Conservation (phyloP, 179 eudicot species). For the Spergularia azorica region DNA sequence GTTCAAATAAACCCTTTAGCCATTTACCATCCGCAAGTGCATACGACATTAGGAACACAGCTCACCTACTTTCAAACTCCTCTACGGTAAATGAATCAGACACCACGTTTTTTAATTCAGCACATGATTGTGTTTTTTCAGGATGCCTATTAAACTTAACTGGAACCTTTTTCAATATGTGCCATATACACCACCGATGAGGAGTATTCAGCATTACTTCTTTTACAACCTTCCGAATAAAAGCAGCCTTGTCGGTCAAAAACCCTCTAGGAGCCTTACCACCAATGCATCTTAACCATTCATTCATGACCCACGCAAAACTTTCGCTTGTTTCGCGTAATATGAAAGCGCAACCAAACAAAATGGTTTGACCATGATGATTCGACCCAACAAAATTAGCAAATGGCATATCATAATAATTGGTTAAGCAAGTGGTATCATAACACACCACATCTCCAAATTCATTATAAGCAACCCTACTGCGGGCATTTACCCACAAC, state of each 20-base stretch:
- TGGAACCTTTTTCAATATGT: slow-evolving; percentile 8
- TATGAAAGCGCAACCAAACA: slow-evolving; percentile 28
- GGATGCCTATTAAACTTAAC: not conserved
- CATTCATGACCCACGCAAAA: slow-evolving; percentile 31
- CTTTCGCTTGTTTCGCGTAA: slow-evolving; percentile 26
- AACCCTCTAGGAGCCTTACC: slow-evolving; percentile 31
- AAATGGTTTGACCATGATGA: slow-evolving; percentile 31
- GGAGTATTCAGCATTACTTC: slow-evolving; percentile 13
- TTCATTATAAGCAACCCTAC: slow-evolving; percentile 20
- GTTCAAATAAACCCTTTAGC: too few relatives aligned
- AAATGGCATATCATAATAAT: slow-evolving; percentile 27
- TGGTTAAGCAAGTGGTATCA: slow-evolving; percentile 31
- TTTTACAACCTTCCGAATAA: slow-evolving; percentile 24
- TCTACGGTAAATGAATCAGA: too few relatives aligned
- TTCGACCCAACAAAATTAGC: slow-evolving; percentile 34
- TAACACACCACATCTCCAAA: slow-evolving; percentile 41
- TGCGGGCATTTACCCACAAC: not conserved
- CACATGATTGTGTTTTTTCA: too few relatives aligned
- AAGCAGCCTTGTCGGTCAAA: slow-evolving; percentile 22
- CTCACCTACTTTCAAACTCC: too few relatives aligned
- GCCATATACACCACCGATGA: slow-evolving; percentile 35
- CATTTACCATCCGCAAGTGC: too few relatives aligned
- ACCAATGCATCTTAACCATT: slow-evolving; percentile 25
- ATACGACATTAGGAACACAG: too few relatives aligned
- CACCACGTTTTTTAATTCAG: too few relatives aligned